Conservation (phyloP, 371 early-diverging fungal genomes). For the Apophysomyces ossiformis region DNA sequence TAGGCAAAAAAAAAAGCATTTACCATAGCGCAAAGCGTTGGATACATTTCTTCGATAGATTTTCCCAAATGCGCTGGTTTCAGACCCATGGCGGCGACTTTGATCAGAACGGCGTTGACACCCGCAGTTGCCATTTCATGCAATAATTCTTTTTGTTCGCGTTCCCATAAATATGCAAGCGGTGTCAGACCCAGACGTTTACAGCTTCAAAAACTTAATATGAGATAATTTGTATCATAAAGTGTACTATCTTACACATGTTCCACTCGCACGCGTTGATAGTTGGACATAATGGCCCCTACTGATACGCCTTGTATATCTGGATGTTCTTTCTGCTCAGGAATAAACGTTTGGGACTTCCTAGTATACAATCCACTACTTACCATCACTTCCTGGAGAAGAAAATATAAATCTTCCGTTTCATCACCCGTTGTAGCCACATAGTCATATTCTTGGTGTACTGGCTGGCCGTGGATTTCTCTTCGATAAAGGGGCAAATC, state of each 20-base stretch:
- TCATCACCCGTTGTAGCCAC: constrained; percentile 80
- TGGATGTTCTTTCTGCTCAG: constrained; percentile 64
- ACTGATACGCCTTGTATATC: constrained; percentile 92
- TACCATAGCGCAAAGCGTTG: constrained; percentile 73
- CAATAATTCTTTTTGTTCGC: constrained; percentile 87
- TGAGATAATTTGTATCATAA: background rate
- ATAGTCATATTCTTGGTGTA: constrained; percentile 72
- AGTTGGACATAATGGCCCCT: constrained; percentile 98
- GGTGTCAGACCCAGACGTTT: constrained; percentile 81
- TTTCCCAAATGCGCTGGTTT: constrained; percentile 78
- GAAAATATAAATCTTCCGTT: constrained; percentile 93
- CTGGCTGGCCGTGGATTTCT: constrained; percentile 78
- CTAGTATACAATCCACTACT: background rate
- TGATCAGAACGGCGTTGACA: constrained; percentile 89
- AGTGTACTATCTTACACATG: constrained; percentile 70
- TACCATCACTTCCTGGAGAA: constrained; percentile 76
- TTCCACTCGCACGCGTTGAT: constrained; percentile 98
- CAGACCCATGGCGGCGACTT: constrained; percentile 94
- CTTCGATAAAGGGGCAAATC: constrained; percentile 87
- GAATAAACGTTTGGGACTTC: background rate
- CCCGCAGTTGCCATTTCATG: constrained; percentile 91
- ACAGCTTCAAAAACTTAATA: constrained; percentile 60
- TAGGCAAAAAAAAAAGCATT: background rate
- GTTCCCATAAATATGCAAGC: constrained; percentile 94
- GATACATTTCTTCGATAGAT: constrained; percentile 79